phyloP scores from a whole-genome alignment of 257 asterid species.

The Plantago elongata region DNA sequence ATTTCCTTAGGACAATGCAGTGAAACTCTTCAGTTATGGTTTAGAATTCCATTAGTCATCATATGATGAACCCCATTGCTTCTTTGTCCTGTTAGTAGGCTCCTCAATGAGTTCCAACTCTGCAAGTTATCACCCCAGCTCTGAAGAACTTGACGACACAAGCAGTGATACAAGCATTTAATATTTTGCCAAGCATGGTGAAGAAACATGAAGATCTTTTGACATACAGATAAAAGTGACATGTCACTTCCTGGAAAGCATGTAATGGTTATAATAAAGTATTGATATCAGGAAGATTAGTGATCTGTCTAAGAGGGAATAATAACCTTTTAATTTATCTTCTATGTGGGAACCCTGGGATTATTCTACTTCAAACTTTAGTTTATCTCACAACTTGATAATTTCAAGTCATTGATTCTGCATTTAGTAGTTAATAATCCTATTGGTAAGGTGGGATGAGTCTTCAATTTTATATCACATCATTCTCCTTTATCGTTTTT shows the following conservation, averaged over 20 bases:
- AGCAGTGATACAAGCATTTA: constrained; percentile 20
- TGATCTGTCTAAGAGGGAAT: constrained; percentile 12
- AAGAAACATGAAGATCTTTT: constrained; percentile 20
- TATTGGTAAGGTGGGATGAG: too few relatives aligned
- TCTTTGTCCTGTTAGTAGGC: constrained; percentile 31
- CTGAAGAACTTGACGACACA: constrained; percentile 25
- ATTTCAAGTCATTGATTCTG: not conserved
- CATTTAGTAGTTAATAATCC: not conserved
- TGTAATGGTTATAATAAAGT: constrained; percentile 11
- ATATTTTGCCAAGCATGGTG: constrained; percentile 13
- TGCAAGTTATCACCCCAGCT: constrained; percentile 25
- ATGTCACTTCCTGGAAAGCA: constrained; percentile 7
- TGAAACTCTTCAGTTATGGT: constrained; percentile 11
- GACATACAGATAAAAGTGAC: constrained; percentile 5
- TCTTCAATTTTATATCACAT: too few relatives aligned
- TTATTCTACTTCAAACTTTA: constrained; percentile 7
- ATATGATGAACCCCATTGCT: constrained; percentile 21
- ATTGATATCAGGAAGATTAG: constrained; percentile 6
- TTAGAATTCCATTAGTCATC: constrained; percentile 20
- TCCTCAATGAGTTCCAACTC: constrained; percentile 45
- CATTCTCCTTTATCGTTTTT: too few relatives aligned
- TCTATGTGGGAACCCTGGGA: constrained; percentile 5
- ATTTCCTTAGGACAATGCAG: constrained; percentile 15
- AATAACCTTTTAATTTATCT: not conserved
- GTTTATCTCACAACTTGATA: not conserved